A percentile compares a stretch with the other conserved stretches of the same genome.
Conservation (phyloP, 192 early-diverging fungal species). For the Backusella liffmaniae region DNA sequence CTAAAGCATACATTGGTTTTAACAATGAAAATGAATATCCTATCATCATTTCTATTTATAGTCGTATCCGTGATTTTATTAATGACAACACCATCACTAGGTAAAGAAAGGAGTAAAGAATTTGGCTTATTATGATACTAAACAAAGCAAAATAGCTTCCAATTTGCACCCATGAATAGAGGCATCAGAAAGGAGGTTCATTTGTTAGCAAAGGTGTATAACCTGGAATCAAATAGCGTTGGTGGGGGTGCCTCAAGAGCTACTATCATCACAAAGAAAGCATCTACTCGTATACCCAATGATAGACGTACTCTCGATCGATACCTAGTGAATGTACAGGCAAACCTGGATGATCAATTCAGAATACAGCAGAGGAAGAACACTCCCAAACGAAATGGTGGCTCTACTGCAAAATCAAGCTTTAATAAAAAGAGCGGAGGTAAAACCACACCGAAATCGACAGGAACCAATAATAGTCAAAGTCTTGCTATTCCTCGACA, state of each 20-base stretch:
- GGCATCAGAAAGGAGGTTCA: slow-evolving; percentile 43
- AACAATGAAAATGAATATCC: not conserved
- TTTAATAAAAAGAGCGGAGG: not conserved
- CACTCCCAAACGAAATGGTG: not conserved
- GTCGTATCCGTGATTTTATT: slow-evolving; percentile 27
- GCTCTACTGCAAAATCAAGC: not conserved
- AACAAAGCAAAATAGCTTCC: slow-evolving; percentile 17
- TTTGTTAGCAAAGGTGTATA: slow-evolving; percentile 44
- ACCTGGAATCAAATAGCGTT: slow-evolving; percentile 44
- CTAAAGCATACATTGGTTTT: not conserved
- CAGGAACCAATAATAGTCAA: not conserved
- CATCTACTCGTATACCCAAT: slow-evolving; percentile 39
- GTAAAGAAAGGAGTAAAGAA: not conserved
- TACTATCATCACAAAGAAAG: slow-evolving; percentile 30
- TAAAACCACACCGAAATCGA: not conserved
- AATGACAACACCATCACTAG: slow-evolving; percentile 30
- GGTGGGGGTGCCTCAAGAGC: slow-evolving; percentile 38
- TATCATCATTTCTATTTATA: not conserved
- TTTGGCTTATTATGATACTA: not conserved
- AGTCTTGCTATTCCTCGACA: slow-evolving; percentile 19
- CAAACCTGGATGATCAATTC: slow-evolving; percentile 24
- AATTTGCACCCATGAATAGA: slow-evolving; percentile 46
- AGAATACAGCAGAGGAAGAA: not conserved
- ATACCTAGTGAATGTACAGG: slow-evolving; percentile 37
- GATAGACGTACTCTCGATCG: slow-evolving; percentile 43